Evolutionary conservation across 2,329 filamentous ascomycete species (phyloP), one percentile per base, ranked within the genome.

Genomic region (Phialemoniopsis sp.): DNA sequence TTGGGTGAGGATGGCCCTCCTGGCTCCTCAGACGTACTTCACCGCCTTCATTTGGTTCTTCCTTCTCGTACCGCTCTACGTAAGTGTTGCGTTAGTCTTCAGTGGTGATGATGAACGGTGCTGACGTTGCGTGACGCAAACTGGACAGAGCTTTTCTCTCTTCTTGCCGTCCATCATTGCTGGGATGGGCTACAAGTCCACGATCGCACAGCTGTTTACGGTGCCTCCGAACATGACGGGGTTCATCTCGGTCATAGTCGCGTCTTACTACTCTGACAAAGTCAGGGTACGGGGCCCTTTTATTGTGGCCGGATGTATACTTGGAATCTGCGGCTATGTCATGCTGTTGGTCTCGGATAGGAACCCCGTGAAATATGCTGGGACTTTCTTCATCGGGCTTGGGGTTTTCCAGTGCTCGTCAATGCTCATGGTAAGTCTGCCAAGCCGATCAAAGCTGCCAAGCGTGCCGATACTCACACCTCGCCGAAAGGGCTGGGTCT

Each of bases 131-230:
- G 21, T 26, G 21, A n/a, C 10, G 21, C 21, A 26, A 41, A 37
- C 16, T 34, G 7, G 17, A 6, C 18, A 55, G 58, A 67, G 52
- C 41, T 72, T 54, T 54, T 67, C 54, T 42, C 55, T 71, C n/a
- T 70, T 70, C 50, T 54, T 70, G 2, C 66, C 67, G 0, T 62
- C 61, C 26, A 71, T 71, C 48, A 64, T 70, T 46, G 52, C 52
- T 8, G 60, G 57, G 4, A 54, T 70, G 21, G 63, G 63, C 4
- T 68, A 69, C 47, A 58, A 46, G 19, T 53, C 57, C 4, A 60
- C 67, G 13, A 59, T 37, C 5, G 54, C 57, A 10, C 61, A 65
- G 44, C 51, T 64, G 4, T 56, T 63, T 16, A 63, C 59, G 4
- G 60, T 60, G 2, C 61, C 61, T 12, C 58, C 60, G 4, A 60